phyloP scores from a whole-genome alignment of 768 basidiomycete genomes.

The Pseudohyphozyma bogoriensis region DNA sequence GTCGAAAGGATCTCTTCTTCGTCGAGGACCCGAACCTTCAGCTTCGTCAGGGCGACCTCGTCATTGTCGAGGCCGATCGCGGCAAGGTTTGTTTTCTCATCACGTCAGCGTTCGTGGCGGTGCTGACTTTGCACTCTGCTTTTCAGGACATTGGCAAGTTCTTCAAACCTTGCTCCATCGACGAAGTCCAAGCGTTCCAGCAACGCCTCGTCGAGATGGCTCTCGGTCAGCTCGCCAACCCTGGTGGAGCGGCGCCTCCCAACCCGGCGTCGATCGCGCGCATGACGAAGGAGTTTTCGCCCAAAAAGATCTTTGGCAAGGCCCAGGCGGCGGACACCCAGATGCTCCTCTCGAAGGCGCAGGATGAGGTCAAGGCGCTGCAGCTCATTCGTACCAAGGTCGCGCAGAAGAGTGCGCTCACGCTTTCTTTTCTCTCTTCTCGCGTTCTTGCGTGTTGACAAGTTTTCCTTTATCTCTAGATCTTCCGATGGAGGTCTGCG shows the following conservation, averaged over 20 bases:
- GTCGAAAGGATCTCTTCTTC: slow-evolving; percentile 90
- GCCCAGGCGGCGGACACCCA: slow-evolving; percentile 72
- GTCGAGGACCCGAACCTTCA: slow-evolving; percentile 56
- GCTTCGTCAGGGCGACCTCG: slow-evolving; percentile 76
- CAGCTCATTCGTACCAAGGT: slow-evolving; percentile 87
- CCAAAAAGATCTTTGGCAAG: slow-evolving; percentile 91
- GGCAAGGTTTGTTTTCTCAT: slow-evolving; percentile 53
- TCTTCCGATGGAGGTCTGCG: slow-evolving; percentile 95
- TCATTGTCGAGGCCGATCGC: slow-evolving; percentile 93
- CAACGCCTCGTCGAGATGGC: slow-evolving; percentile 58
- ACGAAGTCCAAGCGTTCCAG: slow-evolving; percentile 85
- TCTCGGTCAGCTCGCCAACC: slow-evolving; percentile 29
- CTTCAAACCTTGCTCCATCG: slow-evolving; percentile 43
- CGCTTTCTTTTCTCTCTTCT: neutral
- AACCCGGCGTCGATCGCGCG: slow-evolving; percentile 27
- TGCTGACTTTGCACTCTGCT: neutral
- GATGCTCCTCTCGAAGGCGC: slow-evolving; percentile 68
- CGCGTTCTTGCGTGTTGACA: neutral
- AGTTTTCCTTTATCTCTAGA: slow-evolving; percentile 40
- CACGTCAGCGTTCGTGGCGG: neutral
- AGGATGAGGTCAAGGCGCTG: slow-evolving; percentile 86
- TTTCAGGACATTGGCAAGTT: slow-evolving; percentile 51
- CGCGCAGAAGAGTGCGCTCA: slow-evolving; percentile 51
- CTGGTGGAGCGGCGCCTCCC: slow-evolving; percentile 29
- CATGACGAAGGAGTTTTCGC: slow-evolving; percentile 84